Base-by-base conservation (phyloP, 495 filamentous ascomycete species). In the Letharia lupina region DNA sequence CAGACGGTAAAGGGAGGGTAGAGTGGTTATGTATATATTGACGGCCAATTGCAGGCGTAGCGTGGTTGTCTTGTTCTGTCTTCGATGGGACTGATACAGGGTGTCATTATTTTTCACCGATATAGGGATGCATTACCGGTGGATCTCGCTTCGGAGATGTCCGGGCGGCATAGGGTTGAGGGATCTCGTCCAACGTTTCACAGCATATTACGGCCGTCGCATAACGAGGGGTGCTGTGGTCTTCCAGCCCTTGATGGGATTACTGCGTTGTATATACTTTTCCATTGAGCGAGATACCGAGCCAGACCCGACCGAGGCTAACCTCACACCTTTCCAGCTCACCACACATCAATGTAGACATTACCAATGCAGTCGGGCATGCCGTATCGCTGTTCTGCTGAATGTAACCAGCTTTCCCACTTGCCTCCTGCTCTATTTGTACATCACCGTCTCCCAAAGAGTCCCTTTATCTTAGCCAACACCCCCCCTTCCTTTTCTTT, bases 371-470 rank as follows among this genome's bases (percentile, higher is more conserved):
- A 45, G 44, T 54, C 23, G 31, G 9, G 9, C 12, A 7, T 31
- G 28, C 28, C n/a, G 3, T 5, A 13, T 18, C 7, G 5, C 23
- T 8, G 12, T 8, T 35, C 15, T 18, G 48, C 31, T 15, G 15
- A 3, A 12, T 56, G 28, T 52, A 52, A 42, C 31, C 28, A 56
- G 52, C 31, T 35, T 35, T 18, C 28, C 52, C 12, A 2, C 52
- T 16, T 35, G 28, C 28, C 35, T 31, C 15, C 52, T 56, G 52
- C 13, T 35, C 12, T 56, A 20, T 54, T 33, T 2, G 11, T 10
- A 96, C 93, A 72, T 97, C 93, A 10, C 74, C 81, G 42, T 75
- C 81, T 31, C 78, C 75, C 67, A 80, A 75, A 64, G 81, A 81
- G 42, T 77, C 75, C 5, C 75, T 75, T 64, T 81, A 66, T 65